A percentile compares a stretch with the other conserved stretches of the same genome.
phyloP scores from a whole-genome alignment of 2,329 filamentous ascomycete species.

The Daldinia sp. region DNA sequence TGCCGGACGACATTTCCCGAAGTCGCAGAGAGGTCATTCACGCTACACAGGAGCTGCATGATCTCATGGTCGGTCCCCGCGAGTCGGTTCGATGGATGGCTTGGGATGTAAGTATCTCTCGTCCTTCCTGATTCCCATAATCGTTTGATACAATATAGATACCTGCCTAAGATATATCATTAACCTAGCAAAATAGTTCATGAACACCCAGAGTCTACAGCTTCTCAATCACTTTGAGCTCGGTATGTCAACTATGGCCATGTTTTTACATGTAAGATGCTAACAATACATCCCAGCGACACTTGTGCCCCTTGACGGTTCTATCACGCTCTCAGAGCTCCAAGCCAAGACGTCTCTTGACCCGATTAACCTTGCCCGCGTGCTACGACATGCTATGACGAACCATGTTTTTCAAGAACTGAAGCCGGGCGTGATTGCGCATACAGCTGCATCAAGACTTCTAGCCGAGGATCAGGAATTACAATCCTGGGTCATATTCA shows the following conservation, averaged over 20 bases:
- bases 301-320: conserved; percentile 61
- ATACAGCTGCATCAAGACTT: conserved; percentile 66
- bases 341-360: conserved; percentile 60
- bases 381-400: conserved; percentile 69
- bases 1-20: conserved; percentile 60
- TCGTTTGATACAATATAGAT: not conserved
- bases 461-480: conserved; percentile 63
- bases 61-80: conserved; percentile 62
- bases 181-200: conserved; percentile 54
- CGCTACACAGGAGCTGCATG: conserved; percentile 62
- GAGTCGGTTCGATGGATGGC: conserved; percentile 65
- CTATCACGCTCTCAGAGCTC: conserved; percentile 61
- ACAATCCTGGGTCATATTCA: conserved; percentile 67
- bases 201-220: conserved; percentile 64
- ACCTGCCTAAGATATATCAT: not conserved
- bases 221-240: conserved; percentile 64
- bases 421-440: conserved; percentile 62
- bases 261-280: conserved; percentile 5
- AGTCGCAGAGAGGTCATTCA: conserved; percentile 62
- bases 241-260: conserved; percentile 52
- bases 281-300: conserved; percentile 54
- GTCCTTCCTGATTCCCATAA: not conserved
- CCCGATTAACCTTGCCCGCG: conserved; percentile 62
- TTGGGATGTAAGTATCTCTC: conserved; percentile 60
- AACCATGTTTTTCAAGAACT: conserved; percentile 67